Evolutionary conservation across 306 rosid genomes (phyloP), one percentile per base, ranked within the genome.

Genomic region (Oemleria cerasiformis): DNA sequence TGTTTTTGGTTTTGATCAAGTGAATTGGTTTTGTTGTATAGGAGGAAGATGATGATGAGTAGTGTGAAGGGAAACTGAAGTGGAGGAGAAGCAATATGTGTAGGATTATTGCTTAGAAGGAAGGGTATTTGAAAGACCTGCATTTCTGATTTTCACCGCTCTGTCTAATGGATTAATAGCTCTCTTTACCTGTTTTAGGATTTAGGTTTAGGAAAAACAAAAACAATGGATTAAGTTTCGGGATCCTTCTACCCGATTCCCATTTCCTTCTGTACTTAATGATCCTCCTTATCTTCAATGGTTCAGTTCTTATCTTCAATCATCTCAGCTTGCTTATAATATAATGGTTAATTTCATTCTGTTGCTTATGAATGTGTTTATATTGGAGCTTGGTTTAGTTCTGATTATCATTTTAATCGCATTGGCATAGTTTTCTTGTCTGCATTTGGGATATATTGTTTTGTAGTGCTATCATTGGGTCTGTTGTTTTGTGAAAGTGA

Each of bases 1-100:
- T 13, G 50, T 45, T 45, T 45, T 11, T 45, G 14, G 14, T 45
- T 45, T 13, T 45, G 17, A 13, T 12, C 10, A 12, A 7, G 30
- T 12, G 62, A 57, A 13, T 34, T 59, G 9, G 10, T 59, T 1
- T 15, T 59, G 19, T 7, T 41, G 0, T 34, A 17, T 59, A 90
- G 0, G 97, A 92, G 0, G 97, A 90, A 20, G 97, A 92, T 0
- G 92, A 86, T 57, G 84, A 79, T 13, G 77, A 65, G 62, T 43
- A 44, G 44, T 39, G 16, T 36, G 14, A 8, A 23, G 1, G 5
- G 34, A 16, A 70, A 51, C 6, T 0, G 66, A 34, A 59, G 39
- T 13, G 30, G 8, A 25, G 60, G 19, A 59, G 54, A 72, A 56
- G 67, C 67, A 10, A 70, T 67, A 8, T 77, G 67, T 25, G 74